Evolutionary conservation across 768 basidiomycete genomes (phyloP).

Genomic region (Zangia roseola): DNA sequence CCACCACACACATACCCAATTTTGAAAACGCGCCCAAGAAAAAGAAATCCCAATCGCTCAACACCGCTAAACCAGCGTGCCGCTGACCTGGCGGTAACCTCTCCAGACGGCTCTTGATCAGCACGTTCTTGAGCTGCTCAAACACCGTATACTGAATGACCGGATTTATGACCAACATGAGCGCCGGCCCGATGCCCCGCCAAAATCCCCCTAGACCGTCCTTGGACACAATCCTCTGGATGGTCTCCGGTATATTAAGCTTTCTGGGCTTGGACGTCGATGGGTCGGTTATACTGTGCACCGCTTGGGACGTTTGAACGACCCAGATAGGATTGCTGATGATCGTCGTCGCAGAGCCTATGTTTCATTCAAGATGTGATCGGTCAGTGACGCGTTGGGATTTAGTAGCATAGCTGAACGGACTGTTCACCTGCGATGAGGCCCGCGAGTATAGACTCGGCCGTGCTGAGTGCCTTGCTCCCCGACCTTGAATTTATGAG

Average conservation of each 20-base stretch:
- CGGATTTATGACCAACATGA: slow-evolving; percentile 91
- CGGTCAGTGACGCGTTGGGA: background rate
- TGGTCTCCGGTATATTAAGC: slow-evolving; percentile 63
- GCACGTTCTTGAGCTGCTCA: slow-evolving; percentile 88
- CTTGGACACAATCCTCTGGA: slow-evolving; percentile 65
- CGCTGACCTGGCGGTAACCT: slow-evolving; percentile 49
- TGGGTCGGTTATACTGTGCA: slow-evolving; percentile 48
- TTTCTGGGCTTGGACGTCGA: slow-evolving; percentile 48
- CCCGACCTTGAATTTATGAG: slow-evolving; percentile 55
- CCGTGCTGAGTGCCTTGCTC: slow-evolving; percentile 70
- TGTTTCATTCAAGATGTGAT: background rate
- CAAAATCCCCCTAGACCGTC: slow-evolving; percentile 82
- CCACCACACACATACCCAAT: slow-evolving; percentile 49
- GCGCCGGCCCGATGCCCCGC: slow-evolving; percentile 91
- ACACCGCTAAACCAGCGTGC: slow-evolving; percentile 42
- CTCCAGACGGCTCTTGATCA: slow-evolving; percentile 62
- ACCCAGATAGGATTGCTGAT: slow-evolving; percentile 97
- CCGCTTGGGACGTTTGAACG: slow-evolving; percentile 86
- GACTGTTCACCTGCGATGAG: slow-evolving; percentile 70
- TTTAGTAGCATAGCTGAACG: background rate
- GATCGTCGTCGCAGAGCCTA: slow-evolving; percentile 86
- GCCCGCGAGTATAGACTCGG: slow-evolving; percentile 89
- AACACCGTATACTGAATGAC: slow-evolving; percentile 93
- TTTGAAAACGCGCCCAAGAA: slow-evolving; percentile 93
- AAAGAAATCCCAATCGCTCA: slow-evolving; percentile 91